These are phyloP conservation scores for Eucalyptus viminalis DNA, from an alignment of 345 rosid genomes.

Conservation along the genomic window DNA sequence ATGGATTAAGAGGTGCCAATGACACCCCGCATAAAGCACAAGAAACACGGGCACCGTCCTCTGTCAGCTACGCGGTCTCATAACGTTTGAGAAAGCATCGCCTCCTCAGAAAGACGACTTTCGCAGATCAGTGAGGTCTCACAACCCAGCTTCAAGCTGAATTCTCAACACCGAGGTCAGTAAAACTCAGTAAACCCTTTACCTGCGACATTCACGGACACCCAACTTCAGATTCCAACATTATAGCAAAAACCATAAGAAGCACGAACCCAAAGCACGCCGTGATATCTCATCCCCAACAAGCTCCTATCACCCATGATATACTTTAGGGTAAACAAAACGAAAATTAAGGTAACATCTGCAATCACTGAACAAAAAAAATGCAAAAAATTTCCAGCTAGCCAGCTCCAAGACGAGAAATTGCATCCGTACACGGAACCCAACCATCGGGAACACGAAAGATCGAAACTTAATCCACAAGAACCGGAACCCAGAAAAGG, in stretches of 20 bases:
- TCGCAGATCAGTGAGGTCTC: neutral
- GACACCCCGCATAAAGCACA: slow-evolving; percentile 18
- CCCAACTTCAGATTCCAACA: neutral
- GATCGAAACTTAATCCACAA: neutral
- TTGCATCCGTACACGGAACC: neutral
- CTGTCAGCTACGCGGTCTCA: slow-evolving; percentile 2
- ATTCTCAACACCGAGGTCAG: neutral
- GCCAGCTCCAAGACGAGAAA: neutral
- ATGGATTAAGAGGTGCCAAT: slow-evolving; percentile 33
- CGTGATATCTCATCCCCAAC: neutral
- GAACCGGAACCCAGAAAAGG: neutral
- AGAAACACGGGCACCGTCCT: slow-evolving; percentile 5
- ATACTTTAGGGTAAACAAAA: neutral
- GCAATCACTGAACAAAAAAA: neutral
- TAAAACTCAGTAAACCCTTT: neutral
- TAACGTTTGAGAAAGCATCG: neutral
- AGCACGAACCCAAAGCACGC: neutral
- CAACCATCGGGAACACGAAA: neutral
- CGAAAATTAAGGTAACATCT: neutral
- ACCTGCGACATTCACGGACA: neutral
- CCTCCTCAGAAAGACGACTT: neutral
- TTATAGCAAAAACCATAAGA: neutral
- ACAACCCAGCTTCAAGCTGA: neutral
- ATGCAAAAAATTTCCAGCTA: neutral
- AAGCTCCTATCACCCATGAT: neutral